Conservation (phyloP, 768 basidiomycete species). For the Termitomyces sp. region DNA sequence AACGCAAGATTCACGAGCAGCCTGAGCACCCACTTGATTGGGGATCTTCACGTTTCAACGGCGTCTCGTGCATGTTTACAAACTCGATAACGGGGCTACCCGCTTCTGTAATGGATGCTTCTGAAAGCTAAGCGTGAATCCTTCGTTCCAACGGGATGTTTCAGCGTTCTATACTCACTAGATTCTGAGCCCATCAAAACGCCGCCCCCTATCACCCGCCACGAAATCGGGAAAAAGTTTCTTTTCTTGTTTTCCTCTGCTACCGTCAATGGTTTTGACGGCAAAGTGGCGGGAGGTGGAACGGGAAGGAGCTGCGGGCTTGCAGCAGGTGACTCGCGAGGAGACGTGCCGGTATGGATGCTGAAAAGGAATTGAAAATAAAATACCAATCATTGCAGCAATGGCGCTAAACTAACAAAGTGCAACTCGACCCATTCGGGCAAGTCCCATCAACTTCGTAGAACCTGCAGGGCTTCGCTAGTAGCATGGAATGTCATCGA, state of each 20-base stretch:
- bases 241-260: constrained; percentile 37
- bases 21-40: constrained; percentile 5
- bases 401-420: constrained; percentile 43
- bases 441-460: constrained; percentile 42
- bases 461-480: constrained; percentile 63
- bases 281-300: constrained; percentile 8
- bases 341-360: constrained; percentile 38
- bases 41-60: background rate
- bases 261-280: constrained; percentile 14
- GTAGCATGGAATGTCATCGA: background rate
- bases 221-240: constrained; percentile 61
- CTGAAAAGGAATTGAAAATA: constrained; percentile 23
- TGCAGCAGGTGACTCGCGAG: constrained; percentile 7
- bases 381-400: background rate
- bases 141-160: background rate
- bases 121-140: background rate
- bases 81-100: background rate
- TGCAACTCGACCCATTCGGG: constrained; percentile 51
- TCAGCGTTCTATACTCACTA: constrained; percentile 1
- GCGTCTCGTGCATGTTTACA: background rate
- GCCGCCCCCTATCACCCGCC: constrained; percentile 78
- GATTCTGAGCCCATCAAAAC: constrained; percentile 53
- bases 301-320: constrained; percentile 5
- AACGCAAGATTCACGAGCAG: background rate
- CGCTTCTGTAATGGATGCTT: background rate